These are phyloP conservation scores for Pythium aphanidermatum DNA, from an alignment of 352 stramenopile species.

Conservation along the genomic window DNA sequence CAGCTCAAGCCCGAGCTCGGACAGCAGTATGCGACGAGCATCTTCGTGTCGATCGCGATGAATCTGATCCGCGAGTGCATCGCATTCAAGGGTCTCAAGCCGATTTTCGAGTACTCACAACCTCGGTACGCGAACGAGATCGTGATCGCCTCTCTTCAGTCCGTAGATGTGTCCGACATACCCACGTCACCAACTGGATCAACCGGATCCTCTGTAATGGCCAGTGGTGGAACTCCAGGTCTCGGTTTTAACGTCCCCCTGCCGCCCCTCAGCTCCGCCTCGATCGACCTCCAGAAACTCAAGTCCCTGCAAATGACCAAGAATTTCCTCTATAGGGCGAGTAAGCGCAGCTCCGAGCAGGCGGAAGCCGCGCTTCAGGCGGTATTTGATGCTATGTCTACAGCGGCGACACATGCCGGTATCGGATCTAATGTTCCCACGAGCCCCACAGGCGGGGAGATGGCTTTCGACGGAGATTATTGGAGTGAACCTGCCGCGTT, in stretches of 20 bases:
- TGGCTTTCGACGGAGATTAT: constrained; percentile 46
- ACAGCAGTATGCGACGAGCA: constrained; percentile 37
- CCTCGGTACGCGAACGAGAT: constrained; percentile 67
- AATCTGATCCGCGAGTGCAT: constrained; percentile 58
- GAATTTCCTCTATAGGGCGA: constrained; percentile 66
- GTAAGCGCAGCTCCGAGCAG: constrained; percentile 51
- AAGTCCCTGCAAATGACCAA: constrained; percentile 35
- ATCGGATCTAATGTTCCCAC: constrained; percentile 6
- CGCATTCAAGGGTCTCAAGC: constrained; percentile 61
- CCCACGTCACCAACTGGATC: constrained; percentile 1
- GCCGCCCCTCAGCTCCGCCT: constrained; percentile 6
- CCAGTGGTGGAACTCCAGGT: neutral
- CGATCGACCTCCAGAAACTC: constrained; percentile 28
- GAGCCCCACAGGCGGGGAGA: constrained; percentile 21
- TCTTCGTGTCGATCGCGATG: constrained; percentile 63
- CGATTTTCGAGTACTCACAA: constrained; percentile 60
- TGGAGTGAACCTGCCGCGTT: constrained; percentile 33
- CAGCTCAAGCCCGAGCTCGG: constrained; percentile 64
- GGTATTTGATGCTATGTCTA: constrained; percentile 41
- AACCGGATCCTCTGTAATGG: neutral
- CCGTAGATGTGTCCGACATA: too few species aligned
- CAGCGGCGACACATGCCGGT: constrained; percentile 26
- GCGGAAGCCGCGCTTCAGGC: constrained; percentile 69
- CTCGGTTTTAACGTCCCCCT: constrained; percentile 10
- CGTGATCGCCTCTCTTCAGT: constrained; percentile 31